These are phyloP conservation scores for Coniosporium apollinis DNA, from an alignment of 495 filamentous ascomycete species.

Conservation along the genomic window DNA sequence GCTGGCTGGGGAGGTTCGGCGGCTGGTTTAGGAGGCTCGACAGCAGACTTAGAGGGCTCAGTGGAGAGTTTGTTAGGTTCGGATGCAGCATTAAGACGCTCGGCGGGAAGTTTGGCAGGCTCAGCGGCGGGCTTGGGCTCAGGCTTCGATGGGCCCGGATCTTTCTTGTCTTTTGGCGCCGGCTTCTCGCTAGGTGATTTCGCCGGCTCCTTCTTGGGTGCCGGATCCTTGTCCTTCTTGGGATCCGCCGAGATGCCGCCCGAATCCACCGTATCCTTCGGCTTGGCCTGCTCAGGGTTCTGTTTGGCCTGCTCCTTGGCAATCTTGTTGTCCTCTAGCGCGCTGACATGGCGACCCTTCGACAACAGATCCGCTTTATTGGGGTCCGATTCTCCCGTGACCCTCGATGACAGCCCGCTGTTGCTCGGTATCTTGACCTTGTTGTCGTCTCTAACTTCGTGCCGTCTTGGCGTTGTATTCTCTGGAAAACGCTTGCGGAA, in stretches of 20 bases:
- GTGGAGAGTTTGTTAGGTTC: constrained; percentile 10
- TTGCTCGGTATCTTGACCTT: constrained; percentile 71
- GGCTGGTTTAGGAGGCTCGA: background rate
- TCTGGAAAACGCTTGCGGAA: constrained; percentile 83
- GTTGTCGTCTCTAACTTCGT: constrained; percentile 33
- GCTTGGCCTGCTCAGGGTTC: background rate
- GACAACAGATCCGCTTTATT: constrained; percentile 13
- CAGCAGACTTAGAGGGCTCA: background rate
- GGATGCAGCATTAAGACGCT: constrained; percentile 1
- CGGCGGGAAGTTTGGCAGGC: constrained; percentile 1
- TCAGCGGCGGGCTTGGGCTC: constrained; percentile 1
- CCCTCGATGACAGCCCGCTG: constrained; percentile 71
- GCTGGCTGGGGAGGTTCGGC: constrained; percentile 15
- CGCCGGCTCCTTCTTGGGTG: constrained; percentile 5
- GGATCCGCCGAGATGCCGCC: constrained; percentile 20
- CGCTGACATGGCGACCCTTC: constrained; percentile 21
- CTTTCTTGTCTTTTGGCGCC: constrained; percentile 6
- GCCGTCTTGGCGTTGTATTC: constrained; percentile 34
- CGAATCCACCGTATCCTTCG: constrained; percentile 23
- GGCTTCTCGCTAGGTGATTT: constrained; percentile 5
- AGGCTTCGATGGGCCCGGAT: constrained; percentile 13
- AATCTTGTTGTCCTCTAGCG: constrained; percentile 13
- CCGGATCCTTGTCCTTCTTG: constrained; percentile 16
- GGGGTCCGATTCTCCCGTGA: constrained; percentile 35
- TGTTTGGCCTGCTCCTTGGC: constrained; percentile 1